Conservation (phyloP, 2,329 filamentous ascomycete species). For the Orbilia quercus region DNA sequence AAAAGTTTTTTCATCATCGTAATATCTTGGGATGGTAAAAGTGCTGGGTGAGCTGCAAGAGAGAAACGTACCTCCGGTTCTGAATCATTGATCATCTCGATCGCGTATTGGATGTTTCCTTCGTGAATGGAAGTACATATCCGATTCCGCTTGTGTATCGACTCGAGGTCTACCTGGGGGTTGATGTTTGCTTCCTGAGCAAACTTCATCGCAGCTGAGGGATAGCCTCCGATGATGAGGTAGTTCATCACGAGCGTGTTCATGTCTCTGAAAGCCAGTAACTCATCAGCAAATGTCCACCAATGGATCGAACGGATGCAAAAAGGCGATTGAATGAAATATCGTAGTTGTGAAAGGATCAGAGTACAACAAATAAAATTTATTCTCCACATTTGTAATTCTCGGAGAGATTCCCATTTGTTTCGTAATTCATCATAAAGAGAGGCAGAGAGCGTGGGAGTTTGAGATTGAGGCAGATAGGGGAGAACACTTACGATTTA, state of each 20-base stretch:
- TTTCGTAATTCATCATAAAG: slow-evolving; percentile 82
- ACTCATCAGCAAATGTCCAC: slow-evolving; percentile 61
- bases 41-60: slow-evolving; percentile 31
- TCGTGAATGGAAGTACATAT: slow-evolving; percentile 87
- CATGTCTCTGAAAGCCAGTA: slow-evolving; percentile 76
- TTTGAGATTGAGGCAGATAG: slow-evolving; percentile 19
- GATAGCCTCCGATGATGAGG: slow-evolving; percentile 93
- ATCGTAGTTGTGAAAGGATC: slow-evolving; percentile 64
- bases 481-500: slow-evolving; percentile 78
- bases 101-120: slow-evolving; percentile 85
- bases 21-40: slow-evolving; percentile 61
- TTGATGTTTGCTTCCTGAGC: slow-evolving; percentile 90
- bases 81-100: slow-evolving; percentile 86
- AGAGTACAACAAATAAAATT: slow-evolving; percentile 71
- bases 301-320: not conserved
- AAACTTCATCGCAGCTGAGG: slow-evolving; percentile 90
- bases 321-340: slow-evolving; percentile 29
- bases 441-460: slow-evolving; percentile 61
- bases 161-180: slow-evolving; percentile 76
- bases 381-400: slow-evolving; percentile 84
- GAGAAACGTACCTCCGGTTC: slow-evolving; percentile 81
- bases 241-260: slow-evolving; percentile 97
- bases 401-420: slow-evolving; percentile 99
- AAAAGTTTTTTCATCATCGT: slow-evolving; percentile 91
- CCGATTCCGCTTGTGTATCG: slow-evolving; percentile 80